Evolutionary conservation across 106 monocot genomes (phyloP).

Genomic region (Ottelia alismoides): DNA sequence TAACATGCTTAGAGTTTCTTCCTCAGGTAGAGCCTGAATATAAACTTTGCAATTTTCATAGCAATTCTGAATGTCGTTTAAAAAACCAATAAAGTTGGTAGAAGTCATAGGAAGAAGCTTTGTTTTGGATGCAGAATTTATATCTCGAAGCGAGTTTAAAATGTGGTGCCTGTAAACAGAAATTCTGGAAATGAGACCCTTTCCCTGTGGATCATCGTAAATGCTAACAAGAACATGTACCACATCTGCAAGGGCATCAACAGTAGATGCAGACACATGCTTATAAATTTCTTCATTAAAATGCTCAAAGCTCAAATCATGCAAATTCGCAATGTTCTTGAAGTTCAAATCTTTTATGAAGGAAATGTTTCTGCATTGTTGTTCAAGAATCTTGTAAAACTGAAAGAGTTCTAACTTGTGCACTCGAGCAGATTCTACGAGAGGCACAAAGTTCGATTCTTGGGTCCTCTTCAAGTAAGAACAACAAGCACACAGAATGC

Average conservation of each 20-base stretch:
- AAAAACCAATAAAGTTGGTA: conserved; percentile 25
- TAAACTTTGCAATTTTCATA: conserved; percentile 69
- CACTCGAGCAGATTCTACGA: conserved; percentile 13
- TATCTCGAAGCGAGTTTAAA: conserved; percentile 26
- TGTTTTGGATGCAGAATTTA: conserved; percentile 32
- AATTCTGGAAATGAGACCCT: conserved; percentile 51
- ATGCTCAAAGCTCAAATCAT: conserved; percentile 66
- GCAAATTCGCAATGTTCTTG: conserved; percentile 65
- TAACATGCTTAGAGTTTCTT: conserved; percentile 30
- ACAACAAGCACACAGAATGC: conserved; percentile 69
- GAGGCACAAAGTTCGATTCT: conserved; percentile 17
- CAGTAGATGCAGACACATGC: conserved; percentile 56
- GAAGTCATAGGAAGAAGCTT: conserved; percentile 12
- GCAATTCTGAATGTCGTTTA: conserved; percentile 37
- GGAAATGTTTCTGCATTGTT: conserved; percentile 60
- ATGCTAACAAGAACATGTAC: conserved; percentile 37
- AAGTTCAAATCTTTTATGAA: conserved; percentile 66
- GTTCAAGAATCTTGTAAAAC: conserved; percentile 72
- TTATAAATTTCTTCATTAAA: conserved; percentile 70
- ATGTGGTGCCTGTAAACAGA: conserved; percentile 73
- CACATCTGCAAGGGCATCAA: conserved; percentile 59
- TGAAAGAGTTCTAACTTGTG: conserved; percentile 48
- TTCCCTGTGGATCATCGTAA: conserved; percentile 29
- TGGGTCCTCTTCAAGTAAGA: conserved; percentile 26
- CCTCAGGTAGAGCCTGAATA: conserved; percentile 27